Percentiles rank a stretch among this genome's conserved stretches.
Evolutionary conservation across 2,329 filamentous ascomycete genomes (phyloP).

Genomic region (Fusarium sp.): DNA sequence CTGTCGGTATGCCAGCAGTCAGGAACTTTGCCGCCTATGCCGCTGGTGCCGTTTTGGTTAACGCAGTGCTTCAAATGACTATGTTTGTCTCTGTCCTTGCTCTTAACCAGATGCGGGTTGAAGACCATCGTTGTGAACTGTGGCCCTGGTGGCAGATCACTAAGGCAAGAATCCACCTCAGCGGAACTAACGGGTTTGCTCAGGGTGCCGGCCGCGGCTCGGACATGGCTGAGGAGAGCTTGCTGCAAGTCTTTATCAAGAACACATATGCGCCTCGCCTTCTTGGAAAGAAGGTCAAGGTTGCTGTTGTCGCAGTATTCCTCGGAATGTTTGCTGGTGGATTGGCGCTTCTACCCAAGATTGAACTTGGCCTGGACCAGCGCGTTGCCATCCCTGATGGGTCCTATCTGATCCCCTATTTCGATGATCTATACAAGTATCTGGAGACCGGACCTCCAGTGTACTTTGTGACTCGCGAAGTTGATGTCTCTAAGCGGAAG

Average conservation of each 20-base stretch:
- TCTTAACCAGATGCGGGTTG: slow-evolving; percentile 90
- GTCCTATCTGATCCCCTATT: slow-evolving; percentile 95
- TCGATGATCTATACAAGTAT: slow-evolving; percentile 95
- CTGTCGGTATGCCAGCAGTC: slow-evolving; percentile 97
- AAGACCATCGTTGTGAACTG: slow-evolving; percentile 89
- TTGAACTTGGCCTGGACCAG: slow-evolving; percentile 92
- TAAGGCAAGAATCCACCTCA: slow-evolving; percentile 77
- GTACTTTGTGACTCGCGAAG: slow-evolving; percentile 89
- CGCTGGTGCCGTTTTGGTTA: slow-evolving; percentile 95
- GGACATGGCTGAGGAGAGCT: slow-evolving; percentile 85
- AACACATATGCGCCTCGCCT: slow-evolving; percentile 88
- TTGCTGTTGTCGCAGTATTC: slow-evolving; percentile 82
- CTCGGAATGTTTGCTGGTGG: slow-evolving; percentile 88
- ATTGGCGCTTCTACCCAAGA: slow-evolving; percentile 84
- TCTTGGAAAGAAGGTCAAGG: slow-evolving; percentile 84
- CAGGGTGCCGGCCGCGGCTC: slow-evolving; percentile 71
- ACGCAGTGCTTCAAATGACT: slow-evolving; percentile 95
- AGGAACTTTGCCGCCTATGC: slow-evolving; percentile 98
- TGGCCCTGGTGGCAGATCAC: slow-evolving; percentile 89
- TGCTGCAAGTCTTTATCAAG: slow-evolving; percentile 88
- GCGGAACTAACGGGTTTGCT: slow-evolving; percentile 66
- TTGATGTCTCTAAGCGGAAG: slow-evolving; percentile 80
- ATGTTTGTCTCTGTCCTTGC: slow-evolving; percentile 95
- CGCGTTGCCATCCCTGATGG: slow-evolving; percentile 93
- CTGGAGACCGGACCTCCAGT: slow-evolving; percentile 92